Percentiles rank a stretch among this genome's conserved stretches.
Evolutionary conservation across 2,329 filamentous ascomycete genomes (phyloP).

Genomic region (Aspergillus floridensis): DNA sequence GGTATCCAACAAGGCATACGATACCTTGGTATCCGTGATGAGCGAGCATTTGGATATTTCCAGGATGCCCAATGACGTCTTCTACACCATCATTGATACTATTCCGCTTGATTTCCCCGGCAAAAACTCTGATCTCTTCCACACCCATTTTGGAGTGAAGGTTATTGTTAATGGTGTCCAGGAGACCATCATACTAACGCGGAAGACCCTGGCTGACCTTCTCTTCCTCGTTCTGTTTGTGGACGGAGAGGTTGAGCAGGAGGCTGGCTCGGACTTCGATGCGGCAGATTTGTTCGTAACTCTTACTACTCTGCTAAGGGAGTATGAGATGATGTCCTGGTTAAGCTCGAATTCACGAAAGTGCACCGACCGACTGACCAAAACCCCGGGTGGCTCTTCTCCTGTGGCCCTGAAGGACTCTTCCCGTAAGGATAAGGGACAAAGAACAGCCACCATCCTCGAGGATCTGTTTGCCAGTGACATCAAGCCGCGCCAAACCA

Average conservation of each 20-base stretch:
- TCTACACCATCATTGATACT: constrained; percentile 51
- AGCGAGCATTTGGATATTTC: constrained; percentile 60
- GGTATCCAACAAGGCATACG: constrained; percentile 77
- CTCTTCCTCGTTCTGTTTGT: constrained; percentile 81
- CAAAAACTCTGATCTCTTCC: constrained; percentile 44
- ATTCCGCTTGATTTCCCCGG: constrained; percentile 44
- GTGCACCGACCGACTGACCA: constrained; percentile 26
- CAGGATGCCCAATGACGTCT: constrained; percentile 49
- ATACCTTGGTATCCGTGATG: constrained; percentile 65
- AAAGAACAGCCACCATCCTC: constrained; percentile 37
- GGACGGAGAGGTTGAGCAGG: constrained; percentile 74
- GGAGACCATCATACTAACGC: constrained; percentile 71
- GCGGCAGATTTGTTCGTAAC: constrained; percentile 56
- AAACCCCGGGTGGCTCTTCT: constrained; percentile 23
- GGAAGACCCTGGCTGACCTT: constrained; percentile 75
- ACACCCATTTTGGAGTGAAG: constrained; percentile 72
- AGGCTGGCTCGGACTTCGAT: constrained; percentile 68
- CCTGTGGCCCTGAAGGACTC: constrained; percentile 27
- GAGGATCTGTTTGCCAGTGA: constrained; percentile 46
- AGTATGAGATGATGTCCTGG: constrained; percentile 68
- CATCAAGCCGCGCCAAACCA: constrained; percentile 43
- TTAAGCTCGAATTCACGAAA: constrained; percentile 51
- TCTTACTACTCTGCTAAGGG: constrained; percentile 67
- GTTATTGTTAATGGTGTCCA: constrained; percentile 73
- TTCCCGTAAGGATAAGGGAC: constrained; percentile 20